Evolutionary conservation across 169 alveolate species (phyloP).

Genomic region (Perkinsus olseni): DNA sequence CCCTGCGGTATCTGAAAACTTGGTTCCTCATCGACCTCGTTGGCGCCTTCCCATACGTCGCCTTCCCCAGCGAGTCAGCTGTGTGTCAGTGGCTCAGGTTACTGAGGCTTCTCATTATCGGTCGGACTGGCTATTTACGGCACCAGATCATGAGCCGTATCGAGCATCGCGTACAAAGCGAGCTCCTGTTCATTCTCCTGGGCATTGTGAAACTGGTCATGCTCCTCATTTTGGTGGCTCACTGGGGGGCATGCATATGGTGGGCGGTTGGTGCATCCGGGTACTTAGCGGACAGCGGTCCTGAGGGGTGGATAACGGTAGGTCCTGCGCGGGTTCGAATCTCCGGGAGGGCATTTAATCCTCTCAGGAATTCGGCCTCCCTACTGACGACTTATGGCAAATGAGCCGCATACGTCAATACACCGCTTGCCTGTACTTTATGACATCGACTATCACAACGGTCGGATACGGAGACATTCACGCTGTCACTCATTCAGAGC

Average conservation of each 20-base stretch:
- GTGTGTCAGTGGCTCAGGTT: background rate
- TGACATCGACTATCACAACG: background rate
- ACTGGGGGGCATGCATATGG: background rate
- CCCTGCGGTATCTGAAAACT: background rate
- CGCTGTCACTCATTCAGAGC: background rate
- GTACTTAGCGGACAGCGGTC: background rate
- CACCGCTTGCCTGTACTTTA: background rate
- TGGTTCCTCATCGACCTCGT: background rate
- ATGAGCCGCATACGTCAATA: background rate
- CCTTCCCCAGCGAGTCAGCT: background rate
- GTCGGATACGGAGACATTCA: background rate
- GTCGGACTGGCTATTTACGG: background rate
- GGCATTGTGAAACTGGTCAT: background rate
- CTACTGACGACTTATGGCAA: background rate
- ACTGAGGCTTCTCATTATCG: background rate
- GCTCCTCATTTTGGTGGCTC: background rate
- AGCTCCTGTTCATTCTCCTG: background rate
- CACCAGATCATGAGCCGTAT: background rate
- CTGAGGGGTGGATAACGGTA: background rate
- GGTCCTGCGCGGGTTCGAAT: background rate
- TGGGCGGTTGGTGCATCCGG: background rate
- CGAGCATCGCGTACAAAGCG: background rate
- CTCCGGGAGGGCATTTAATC: background rate
- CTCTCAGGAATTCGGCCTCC: background rate
- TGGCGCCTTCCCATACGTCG: background rate